Evolutionary conservation across 2,329 filamentous ascomycete genomes (phyloP).

Genomic region (Bipolaris oryzae): DNA sequence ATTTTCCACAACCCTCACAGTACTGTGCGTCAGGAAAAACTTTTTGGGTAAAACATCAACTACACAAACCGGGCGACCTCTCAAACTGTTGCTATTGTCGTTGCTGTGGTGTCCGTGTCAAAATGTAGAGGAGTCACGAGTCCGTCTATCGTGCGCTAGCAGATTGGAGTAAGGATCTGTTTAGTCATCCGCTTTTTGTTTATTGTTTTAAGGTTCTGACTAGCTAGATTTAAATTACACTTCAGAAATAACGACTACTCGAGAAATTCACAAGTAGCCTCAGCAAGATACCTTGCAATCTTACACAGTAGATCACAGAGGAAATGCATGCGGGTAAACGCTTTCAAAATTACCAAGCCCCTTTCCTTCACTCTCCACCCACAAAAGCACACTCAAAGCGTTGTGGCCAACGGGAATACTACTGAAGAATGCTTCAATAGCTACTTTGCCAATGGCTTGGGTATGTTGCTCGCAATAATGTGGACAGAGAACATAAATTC

Average conservation of each 20-base stretch:
- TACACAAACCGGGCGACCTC: no score
- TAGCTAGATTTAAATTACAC: no score
- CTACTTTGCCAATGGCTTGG: not conserved
- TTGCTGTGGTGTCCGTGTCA: not conserved
- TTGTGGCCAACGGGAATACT: not conserved
- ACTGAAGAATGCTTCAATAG: not conserved
- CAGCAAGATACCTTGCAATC: not conserved
- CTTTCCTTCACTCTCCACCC: not conserved
- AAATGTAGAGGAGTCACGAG: constrained; percentile 21
- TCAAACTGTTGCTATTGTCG: not conserved
- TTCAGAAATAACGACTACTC: no score
- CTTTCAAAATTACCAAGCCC: not conserved
- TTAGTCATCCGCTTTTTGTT: no score
- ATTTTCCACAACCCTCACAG: no score
- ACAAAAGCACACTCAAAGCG: not conserved
- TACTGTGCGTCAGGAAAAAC: no score
- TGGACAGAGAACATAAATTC: no score
- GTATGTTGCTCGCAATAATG: no score
- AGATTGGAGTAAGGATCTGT: constrained; percentile 4
- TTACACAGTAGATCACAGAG: not conserved
- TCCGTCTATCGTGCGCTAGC: not conserved
- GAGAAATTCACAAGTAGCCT: no score
- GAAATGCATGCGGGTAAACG: not conserved
- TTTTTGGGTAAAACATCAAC: no score
- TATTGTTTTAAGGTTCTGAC: no score